Base-by-base conservation (phyloP, 768 basidiomycete genomes). In the Suillus brevipes region DNA sequence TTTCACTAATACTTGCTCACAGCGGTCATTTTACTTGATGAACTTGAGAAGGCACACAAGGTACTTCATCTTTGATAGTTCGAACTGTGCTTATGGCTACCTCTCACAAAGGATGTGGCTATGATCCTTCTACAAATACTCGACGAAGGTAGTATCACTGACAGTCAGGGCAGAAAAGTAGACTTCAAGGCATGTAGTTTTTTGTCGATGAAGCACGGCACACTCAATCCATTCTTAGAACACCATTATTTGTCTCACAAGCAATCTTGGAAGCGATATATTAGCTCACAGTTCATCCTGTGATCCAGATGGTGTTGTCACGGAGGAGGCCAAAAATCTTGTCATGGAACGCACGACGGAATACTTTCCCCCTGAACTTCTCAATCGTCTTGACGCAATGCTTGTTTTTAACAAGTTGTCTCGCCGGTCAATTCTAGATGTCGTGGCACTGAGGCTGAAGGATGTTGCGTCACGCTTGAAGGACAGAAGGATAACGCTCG, bases 371-470 rank as follows among this genome's bases (percentile, higher is more conserved):
- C 95, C 95, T 0, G 95, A 97, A 75, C 83, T 97, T 3, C 83
- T 96, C 62, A 96, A 96, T 73, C 89, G 95, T 9, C 84, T 97
- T 42, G 94, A 97, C 72, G 87, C 91, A 1, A 91, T 92, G 78
- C 80, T 91, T 18, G 89, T 97, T 10, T 97, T 97, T 82, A 96
- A 96, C 82, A 95, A 94, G 72, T 87, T 97, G 20, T 88, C 91
- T 2, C 83, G 82, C 31, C 73, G 78, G 28, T 89, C 90, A 4
- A 91, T 96, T 61, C 78, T 92, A n/a, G 79, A 89, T 57, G 89
- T 97, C 28, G 93, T 96, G 23, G 80, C 81, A 4, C 81, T 97
- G 9, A 87, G 94, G 10, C 81, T 97, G 20, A 78, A 81, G 14
- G 95, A 97, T 61, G 87, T 96, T 0, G 84, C 88, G 16, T 78